Evolutionary conservation across 306 rosid genomes (phyloP).

Genomic region (cucumber (Cucumis sativus)): DNA sequence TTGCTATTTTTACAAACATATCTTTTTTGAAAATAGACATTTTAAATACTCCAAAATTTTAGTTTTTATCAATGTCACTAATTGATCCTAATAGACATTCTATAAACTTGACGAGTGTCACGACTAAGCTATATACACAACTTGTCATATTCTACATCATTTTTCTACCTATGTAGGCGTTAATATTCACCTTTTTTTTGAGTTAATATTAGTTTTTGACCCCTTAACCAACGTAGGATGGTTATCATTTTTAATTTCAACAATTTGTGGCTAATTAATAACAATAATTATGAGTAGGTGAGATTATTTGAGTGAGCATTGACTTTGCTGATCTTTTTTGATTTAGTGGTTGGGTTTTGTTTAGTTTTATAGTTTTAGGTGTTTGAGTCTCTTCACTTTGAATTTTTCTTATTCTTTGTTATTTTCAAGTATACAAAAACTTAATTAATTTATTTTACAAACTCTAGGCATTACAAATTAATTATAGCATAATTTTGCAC

Average conservation of each 20-base stretch:
- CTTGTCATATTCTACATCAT: too few species aligned
- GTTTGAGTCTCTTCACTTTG: not conserved
- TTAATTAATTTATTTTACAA: not conserved
- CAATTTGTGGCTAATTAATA: not conserved
- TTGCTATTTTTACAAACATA: too few species aligned
- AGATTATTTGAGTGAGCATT: not conserved
- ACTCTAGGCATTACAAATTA: not conserved
- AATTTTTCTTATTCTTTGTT: not conserved
- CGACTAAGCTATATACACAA: too few species aligned
- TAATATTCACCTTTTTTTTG: too few species aligned
- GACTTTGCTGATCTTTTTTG: not conserved
- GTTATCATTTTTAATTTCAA: not conserved
- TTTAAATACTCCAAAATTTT: too few species aligned
- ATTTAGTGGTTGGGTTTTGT: not conserved
- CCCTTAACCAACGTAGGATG: too few species aligned
- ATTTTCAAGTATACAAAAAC: not conserved
- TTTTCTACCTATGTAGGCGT: too few species aligned
- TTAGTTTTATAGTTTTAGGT: not conserved
- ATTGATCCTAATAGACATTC: too few species aligned
- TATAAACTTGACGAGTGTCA: too few species aligned
- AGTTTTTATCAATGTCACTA: too few species aligned
- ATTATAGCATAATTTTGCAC: not conserved
- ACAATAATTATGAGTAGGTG: not conserved
- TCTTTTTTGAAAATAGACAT: too few species aligned
- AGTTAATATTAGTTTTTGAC: too few species aligned